Percentiles rank a stretch among this genome's conserved stretches.
phyloP scores from a whole-genome alignment of 208 protist species.

The Naegleria gruberi region DNA sequence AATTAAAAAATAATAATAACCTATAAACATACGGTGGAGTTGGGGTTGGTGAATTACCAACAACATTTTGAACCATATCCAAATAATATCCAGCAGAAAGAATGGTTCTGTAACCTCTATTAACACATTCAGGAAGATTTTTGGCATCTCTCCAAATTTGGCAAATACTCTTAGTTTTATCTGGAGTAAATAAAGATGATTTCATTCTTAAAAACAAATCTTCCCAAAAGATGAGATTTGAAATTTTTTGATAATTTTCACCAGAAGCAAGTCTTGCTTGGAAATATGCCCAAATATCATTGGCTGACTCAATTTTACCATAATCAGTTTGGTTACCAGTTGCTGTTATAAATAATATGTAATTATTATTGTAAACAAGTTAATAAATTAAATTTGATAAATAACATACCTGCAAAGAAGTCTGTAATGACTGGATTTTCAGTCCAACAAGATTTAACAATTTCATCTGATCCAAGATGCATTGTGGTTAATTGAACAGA shows the following conservation, averaged over 20 bases:
- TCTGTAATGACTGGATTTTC: background rate
- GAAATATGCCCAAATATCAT: background rate
- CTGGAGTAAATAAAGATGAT: background rate
- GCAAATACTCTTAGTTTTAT: conserved; percentile 15
- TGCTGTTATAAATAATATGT: no score
- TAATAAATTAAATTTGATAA: background rate
- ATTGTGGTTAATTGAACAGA: conserved; percentile 10
- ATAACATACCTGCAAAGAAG: conserved; percentile 1
- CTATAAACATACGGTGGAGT: background rate
- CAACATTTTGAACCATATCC: background rate
- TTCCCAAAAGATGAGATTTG: background rate
- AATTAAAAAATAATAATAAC: background rate
- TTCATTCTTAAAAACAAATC: background rate
- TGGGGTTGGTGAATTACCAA: conserved; percentile 26
- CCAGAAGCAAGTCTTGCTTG: background rate
- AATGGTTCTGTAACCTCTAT: conserved; percentile 21
- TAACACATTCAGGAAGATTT: background rate
- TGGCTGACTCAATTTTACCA: background rate
- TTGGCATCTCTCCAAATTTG: conserved; percentile 29
- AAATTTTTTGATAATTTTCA: background rate
- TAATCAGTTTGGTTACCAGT: background rate
- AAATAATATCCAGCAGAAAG: conserved; percentile 32
- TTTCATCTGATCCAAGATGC: conserved; percentile 39
- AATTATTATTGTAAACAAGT: background rate
- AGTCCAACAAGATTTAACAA: conserved; percentile 31